phyloP scores from a whole-genome alignment of 73 alveolate species.

The Tetrahymena borealis region DNA sequence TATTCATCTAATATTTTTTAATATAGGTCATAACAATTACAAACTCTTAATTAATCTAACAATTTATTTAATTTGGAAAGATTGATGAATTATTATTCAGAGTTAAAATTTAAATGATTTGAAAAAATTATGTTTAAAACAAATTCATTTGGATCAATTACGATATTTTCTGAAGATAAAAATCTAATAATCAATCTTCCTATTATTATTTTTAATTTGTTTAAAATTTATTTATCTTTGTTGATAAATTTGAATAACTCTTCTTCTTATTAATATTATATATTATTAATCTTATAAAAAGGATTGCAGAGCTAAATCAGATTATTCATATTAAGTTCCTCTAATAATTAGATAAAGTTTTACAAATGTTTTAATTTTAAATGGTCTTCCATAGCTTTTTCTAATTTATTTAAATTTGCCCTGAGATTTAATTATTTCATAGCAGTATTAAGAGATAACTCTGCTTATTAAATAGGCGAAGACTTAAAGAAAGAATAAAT shows the following conservation, averaged over 20 bases:
- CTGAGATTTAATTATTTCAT: not conserved
- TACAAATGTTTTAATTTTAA: not conserved
- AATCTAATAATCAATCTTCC: not conserved
- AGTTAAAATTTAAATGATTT: not conserved
- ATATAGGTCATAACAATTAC: not conserved
- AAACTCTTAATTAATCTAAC: no score
- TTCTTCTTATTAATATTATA: not conserved
- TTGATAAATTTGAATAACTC: not conserved
- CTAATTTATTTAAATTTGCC: not conserved
- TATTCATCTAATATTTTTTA: not conserved
- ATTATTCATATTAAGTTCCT: not conserved
- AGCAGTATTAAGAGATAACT: not conserved
- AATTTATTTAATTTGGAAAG: not conserved
- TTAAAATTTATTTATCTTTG: not conserved
- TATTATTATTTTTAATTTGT: not conserved
- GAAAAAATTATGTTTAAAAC: not conserved
- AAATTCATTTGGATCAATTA: not conserved
- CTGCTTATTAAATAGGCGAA: not conserved
- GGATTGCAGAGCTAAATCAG: not conserved
- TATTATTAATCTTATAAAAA: not conserved
- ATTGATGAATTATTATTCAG: not conserved
- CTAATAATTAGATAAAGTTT: not conserved
- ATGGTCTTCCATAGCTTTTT: not conserved
- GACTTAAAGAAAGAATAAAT: not conserved
- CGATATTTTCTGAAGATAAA: not conserved